Base-by-base conservation (phyloP, 495 filamentous ascomycete species). In the Penicillium roqueforti region DNA sequence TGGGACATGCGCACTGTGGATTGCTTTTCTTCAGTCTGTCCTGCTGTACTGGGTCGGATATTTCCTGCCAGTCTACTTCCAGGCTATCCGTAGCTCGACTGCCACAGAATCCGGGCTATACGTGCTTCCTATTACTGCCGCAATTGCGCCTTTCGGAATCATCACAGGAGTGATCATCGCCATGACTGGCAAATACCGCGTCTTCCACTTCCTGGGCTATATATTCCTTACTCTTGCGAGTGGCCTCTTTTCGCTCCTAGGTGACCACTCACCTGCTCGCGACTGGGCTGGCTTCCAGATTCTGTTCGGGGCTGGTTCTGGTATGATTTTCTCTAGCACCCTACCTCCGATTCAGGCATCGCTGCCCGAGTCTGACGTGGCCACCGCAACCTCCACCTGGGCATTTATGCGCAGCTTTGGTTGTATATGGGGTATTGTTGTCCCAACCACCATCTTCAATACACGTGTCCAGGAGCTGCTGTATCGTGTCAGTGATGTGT, bases 361-460 rank as follows among this genome's bases (percentile, higher is more conserved):
- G 1, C 32, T 79, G 0, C 41, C 52, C 0, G 77, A 80, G 25
- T 40, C 51, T 1, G 73, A 83, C 38, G 51, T 61, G 2, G 80
- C 76, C 0, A 54, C 61, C 10, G 68, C 73, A 1, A 81, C 76
- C 0, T 69, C 55, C 0, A 69, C 69, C 0, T 84, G 71, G 70
- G 55, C 56, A 0, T 82, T 81, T 31, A 26, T 81, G 8, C 75
- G 80, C 13, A 66, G 56, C 36, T 74, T 80, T 42, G 80, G 78
- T 1, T 51, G 49, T 37, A 70, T 82, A 13, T 82, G 78, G 79
- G 79, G 77, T 8, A 69, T 80, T 0, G 61, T 79, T 0, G 68
- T 83, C 43, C 75, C 81, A 4, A 66, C 68, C 1, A 71, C 74
- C 11, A 63, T 83, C 9, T 83, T 84, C 61, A 81, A 55, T n/a